These are phyloP conservation scores for Mixia osmundae DNA, from an alignment of 1,284 basidiomycete genomes.

Conservation along the genomic window DNA sequence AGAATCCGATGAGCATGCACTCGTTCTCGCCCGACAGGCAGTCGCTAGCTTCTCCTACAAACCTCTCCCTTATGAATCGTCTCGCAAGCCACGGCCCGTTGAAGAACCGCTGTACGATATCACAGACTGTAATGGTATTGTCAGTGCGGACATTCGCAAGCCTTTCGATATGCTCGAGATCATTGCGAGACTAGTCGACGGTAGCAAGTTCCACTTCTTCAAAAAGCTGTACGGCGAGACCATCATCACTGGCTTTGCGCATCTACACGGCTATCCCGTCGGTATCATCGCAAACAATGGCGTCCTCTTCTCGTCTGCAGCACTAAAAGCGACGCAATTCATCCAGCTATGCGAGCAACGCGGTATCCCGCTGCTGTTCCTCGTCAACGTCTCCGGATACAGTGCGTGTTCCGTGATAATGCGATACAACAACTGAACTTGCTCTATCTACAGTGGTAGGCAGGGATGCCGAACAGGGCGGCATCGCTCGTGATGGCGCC, in stretches of 20 bases:
- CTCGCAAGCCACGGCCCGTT: conserved; percentile 21
- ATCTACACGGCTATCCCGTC: conserved; percentile 49
- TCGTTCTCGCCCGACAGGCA: conserved; percentile 56
- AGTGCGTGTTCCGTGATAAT: conserved; percentile 12
- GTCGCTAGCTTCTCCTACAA: conserved; percentile 42
- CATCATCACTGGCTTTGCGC: conserved; percentile 54
- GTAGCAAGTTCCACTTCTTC: conserved; percentile 77
- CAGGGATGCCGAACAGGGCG: conserved; percentile 75
- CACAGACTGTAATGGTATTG: conserved; percentile 66
- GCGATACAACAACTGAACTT: not conserved
- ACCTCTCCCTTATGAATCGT: not conserved
- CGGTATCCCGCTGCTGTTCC: conserved; percentile 66
- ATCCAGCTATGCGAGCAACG: conserved; percentile 84
- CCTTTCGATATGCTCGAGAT: conserved; percentile 83
- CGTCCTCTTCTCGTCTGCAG: conserved; percentile 77
- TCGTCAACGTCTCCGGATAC: conserved; percentile 60
- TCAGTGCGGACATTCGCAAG: conserved; percentile 66
- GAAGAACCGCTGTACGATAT: conserved; percentile 58
- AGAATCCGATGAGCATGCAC: conserved; percentile 63
- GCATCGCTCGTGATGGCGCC: conserved; percentile 88
- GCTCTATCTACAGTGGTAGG: conserved; percentile 69
- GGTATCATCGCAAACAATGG: conserved; percentile 52
- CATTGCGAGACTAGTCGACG: conserved; percentile 73
- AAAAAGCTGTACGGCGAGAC: conserved; percentile 84
- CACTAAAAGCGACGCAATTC: conserved; percentile 81